Base-by-base conservation (phyloP, 805 yeast genomes). In the Saccharomyces eubayanus region DNA sequence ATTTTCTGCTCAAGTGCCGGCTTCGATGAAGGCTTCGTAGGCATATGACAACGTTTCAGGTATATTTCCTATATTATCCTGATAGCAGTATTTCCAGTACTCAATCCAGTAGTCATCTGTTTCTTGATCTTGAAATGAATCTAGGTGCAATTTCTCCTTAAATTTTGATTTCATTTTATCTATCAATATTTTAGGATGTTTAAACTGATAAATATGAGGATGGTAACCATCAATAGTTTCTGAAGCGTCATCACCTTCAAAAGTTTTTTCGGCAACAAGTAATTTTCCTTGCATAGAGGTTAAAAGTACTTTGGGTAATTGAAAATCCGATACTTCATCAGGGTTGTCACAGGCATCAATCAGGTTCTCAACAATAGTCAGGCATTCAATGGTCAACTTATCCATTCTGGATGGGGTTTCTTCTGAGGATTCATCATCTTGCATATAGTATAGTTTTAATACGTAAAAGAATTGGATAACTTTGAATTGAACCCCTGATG, bases 401-500 rank as follows among this genome's bases (percentile, higher is more conserved):
- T 27, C 47, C 21, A 21, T n/a, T 14, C 20, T 20, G n/a, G 30
- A 28, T 46, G 29, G 8, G 14, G 41, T 41, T 16, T 53, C 52
- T n/a, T 10, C 11, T n/a, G 43, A 24, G 5, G 21, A 45, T 49
- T 36, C 48, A 12, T 12, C 28, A 28, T 28, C 21, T 31, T 48
- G 49, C 12, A 27, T 16, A 8, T 48, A 24, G 20, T 40, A n/a
- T 16, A 57, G 16, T 24, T 46, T 24, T 28, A 30, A 48, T 16
- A 67, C 63, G 51, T 67, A 68, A 57, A 79, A 77, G 46, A 77
- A 72, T 75, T 77, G 73, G 20, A 79, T 57, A 2, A 72, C 62
- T 47, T 69, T 72, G 9, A 77, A 28, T 54, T 75, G 77, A 28
- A 73, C 61, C 0, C 77, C 78, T 14, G 83, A 83, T 53, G 69